Evolutionary conservation across 106 monocot species (phyloP).

Genomic region (Chionographis japonica): DNA sequence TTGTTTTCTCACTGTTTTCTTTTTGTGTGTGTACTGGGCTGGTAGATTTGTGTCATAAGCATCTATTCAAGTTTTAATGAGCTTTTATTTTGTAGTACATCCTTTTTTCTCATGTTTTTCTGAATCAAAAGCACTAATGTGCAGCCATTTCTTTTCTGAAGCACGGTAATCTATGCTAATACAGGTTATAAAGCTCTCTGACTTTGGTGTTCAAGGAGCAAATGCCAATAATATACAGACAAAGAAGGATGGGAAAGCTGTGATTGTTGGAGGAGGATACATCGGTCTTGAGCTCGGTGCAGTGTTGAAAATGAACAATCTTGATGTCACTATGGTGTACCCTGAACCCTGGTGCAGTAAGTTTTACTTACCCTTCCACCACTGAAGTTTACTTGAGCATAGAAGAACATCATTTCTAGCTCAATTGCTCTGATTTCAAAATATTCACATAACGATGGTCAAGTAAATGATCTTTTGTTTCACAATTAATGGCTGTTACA

Average conservation of each 20-base stretch:
- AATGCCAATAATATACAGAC: conserved; percentile 78
- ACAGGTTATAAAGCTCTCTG: conserved; percentile 80
- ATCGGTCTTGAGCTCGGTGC: conserved; percentile 95
- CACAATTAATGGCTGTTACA: no score
- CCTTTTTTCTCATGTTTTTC: no score
- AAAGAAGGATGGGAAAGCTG: conserved; percentile 87
- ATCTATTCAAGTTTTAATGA: no score
- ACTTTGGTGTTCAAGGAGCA: conserved; percentile 98
- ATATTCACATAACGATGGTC: no score
- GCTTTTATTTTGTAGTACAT: no score
- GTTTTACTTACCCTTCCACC: conserved; percentile 17
- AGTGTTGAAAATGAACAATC: conserved; percentile 59
- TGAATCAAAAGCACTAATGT: no score
- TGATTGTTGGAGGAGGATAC: conserved; percentile 97
- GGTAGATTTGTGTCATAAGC: no score
- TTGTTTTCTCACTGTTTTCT: no score
- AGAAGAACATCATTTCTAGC: no score
- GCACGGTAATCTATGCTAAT: background rate
- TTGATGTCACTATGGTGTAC: conserved; percentile 95
- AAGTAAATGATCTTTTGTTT: background rate
- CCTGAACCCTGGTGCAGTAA: conserved; percentile 99
- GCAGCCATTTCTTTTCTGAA: background rate
- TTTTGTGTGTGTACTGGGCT: no score
- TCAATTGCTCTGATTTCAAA: no score
- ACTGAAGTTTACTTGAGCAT: background rate